Evolutionary conservation across 176 grass and related monocot species (phyloP).

Genomic region (Stipa capillata): DNA sequence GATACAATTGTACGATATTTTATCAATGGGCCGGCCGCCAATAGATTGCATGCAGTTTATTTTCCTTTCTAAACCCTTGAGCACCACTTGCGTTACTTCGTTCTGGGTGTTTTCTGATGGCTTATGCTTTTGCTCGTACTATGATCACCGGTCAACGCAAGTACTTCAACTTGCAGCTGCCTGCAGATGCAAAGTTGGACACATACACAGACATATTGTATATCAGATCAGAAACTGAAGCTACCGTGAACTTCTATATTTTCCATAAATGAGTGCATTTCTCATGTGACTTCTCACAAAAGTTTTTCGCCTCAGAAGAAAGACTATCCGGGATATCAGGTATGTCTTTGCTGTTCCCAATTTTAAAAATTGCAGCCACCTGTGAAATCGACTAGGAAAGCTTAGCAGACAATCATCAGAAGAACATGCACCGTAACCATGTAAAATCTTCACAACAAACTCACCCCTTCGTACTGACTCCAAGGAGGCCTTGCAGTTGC

Average conservation of each 20-base stretch:
- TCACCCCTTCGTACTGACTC: conserved; percentile 94
- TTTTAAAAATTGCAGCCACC: conserved; percentile 99
- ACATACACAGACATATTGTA: background rate
- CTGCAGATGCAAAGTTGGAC: background rate
- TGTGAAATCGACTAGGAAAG: conserved; percentile 24
- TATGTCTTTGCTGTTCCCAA: conserved; percentile 95
- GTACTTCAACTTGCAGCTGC: too few relatives aligned
- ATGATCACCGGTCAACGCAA: background rate
- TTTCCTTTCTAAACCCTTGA: background rate
- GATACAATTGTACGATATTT: background rate
- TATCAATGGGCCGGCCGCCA: background rate
- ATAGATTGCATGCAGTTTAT: background rate
- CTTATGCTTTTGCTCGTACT: background rate
- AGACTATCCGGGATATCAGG: conserved; percentile 65
- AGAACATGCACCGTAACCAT: background rate
- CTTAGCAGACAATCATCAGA: conserved; percentile 17
- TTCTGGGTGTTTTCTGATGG: background rate
- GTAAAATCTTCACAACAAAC: background rate
- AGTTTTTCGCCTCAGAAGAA: conserved; percentile 45
- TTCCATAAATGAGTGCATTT: background rate
- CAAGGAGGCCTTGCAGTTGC: conserved; percentile 92
- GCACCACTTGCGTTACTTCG: background rate
- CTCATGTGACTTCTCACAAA: background rate
- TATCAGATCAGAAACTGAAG: background rate
- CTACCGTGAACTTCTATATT: background rate